phyloP scores from a whole-genome alignment of 2,329 filamentous ascomycete species.

The Pseudonectria foliicola region DNA sequence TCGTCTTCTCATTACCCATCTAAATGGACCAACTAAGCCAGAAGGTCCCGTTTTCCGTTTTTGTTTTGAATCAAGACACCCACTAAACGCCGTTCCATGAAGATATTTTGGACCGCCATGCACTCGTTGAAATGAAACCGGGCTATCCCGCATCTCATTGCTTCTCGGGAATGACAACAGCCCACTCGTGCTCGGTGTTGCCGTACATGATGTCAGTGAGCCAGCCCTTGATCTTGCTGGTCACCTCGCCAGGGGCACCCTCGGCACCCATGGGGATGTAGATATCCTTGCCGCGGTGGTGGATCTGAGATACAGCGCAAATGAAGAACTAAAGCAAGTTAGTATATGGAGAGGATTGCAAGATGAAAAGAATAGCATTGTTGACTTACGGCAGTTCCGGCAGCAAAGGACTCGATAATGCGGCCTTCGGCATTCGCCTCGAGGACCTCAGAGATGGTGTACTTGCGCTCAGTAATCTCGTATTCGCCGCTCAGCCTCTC shows the following conservation, averaged over 20 bases:
- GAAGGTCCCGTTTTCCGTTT: constrained; percentile 2
- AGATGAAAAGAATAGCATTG: background rate
- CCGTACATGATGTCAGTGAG: constrained; percentile 71
- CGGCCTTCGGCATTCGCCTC: constrained; percentile 68
- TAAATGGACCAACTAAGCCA: background rate
- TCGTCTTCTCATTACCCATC: too few relatives aligned
- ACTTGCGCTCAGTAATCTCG: constrained; percentile 74
- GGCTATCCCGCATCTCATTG: constrained; percentile 22
- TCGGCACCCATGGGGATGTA: constrained; percentile 52
- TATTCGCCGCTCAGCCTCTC: constrained; percentile 52
- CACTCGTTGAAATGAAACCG: background rate
- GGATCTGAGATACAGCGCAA: constrained; percentile 59
- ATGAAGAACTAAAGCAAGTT: constrained; percentile 54
- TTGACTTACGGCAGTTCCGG: constrained; percentile 71
- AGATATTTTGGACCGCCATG: constrained; percentile 1
- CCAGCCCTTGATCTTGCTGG: constrained; percentile 58
- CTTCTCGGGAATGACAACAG: constrained; percentile 58
- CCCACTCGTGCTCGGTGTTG: constrained; percentile 60
- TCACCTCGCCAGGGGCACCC: constrained; percentile 45
- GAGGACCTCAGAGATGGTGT: constrained; percentile 71
- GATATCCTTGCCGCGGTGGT: constrained; percentile 59
- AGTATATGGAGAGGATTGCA: constrained; percentile 11
- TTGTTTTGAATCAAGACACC: constrained; percentile 11
- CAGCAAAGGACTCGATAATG: constrained; percentile 76
- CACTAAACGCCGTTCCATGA: constrained; percentile 21